Evolutionary conservation across 495 filamentous ascomycete genomes (phyloP).

Genomic region (Corynascus novoguineensis): DNA sequence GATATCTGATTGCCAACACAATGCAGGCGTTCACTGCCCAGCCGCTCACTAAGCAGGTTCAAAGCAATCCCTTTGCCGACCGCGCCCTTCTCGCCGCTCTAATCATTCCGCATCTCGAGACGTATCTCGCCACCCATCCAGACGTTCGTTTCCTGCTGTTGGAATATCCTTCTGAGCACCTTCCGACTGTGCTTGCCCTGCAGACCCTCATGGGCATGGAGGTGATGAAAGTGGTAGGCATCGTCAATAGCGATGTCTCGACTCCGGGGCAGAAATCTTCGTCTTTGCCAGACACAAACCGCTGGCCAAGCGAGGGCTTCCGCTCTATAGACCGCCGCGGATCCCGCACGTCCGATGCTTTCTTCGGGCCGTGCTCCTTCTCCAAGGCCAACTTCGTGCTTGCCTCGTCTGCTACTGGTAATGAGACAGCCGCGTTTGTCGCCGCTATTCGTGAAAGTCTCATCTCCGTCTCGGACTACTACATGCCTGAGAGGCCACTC

Average conservation of each 20-base stretch:
- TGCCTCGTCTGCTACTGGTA: constrained; percentile 34
- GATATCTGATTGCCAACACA: constrained; percentile 43
- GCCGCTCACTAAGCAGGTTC: constrained; percentile 38
- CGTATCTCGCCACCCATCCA: constrained; percentile 35
- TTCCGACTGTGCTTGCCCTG: constrained; percentile 39
- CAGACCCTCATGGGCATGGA: constrained; percentile 40
- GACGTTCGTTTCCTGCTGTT: constrained; percentile 41
- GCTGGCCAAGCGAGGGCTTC: constrained; percentile 13
- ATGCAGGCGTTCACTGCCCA: constrained; percentile 46
- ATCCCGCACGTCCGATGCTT: constrained; percentile 5
- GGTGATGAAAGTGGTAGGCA: constrained; percentile 39
- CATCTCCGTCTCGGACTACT: constrained; percentile 31
- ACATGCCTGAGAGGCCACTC: constrained; percentile 29
- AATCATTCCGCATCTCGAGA: constrained; percentile 43
- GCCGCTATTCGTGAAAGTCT: constrained; percentile 38
- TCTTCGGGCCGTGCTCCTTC: constrained; percentile 24
- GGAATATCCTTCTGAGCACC: constrained; percentile 44
- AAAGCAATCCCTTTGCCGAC: constrained; percentile 43
- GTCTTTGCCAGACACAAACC: constrained; percentile 5
- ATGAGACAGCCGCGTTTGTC: constrained; percentile 38
- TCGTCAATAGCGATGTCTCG: constrained; percentile 31
- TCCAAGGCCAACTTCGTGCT: constrained; percentile 42
- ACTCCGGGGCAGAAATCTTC: constrained; percentile 4
- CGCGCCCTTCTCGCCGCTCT: constrained; percentile 39
- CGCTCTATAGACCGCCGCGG: constrained; percentile 1